Evolutionary conservation across 2,329 filamentous ascomycete genomes (phyloP), one percentile per base, ranked within the genome.

Genomic region (Xylariales sp.): DNA sequence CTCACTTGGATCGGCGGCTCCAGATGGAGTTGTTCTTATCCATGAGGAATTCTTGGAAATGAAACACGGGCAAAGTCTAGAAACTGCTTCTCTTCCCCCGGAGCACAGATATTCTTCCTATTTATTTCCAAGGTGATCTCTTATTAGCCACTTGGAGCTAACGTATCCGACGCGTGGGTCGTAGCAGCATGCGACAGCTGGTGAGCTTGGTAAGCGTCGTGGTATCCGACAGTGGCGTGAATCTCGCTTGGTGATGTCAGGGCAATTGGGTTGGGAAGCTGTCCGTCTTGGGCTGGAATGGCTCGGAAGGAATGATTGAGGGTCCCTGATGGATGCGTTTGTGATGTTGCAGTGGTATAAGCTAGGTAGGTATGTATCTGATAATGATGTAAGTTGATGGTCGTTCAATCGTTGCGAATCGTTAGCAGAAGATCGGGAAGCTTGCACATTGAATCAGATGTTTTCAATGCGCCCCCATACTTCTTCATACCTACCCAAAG

Each of bases 1-100:
- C 82, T 66, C 75, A 90, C 86, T 88, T 89, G 68, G 82, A 84
- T 68, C 87, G 84, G 68, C 87, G 84, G 68, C 80, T 84, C 86
- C 87, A 91, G 73, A 80, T 58, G 45, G 57, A 55, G 49, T 57
- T 57, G 48, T 61, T 68, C 61, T 74, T 77, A 65, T 79, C 77
- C 77, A 81, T 80, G 61, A 44, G 54, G 27, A 42, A 38, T 4
- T n/a, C 10, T 29, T 19, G 12, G 14, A n/a, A n/a, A 27, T 27
- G 24, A n/a, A n/a, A 27, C 8, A n/a, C 24, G 24, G 24, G n/a
- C n/a, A 27, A n/a, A 8, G 24, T 8, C 24, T 8, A n/a, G 8
- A 27, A 27, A n/a, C n/a, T 27, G 8, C 24, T 27, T 27, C 24
- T 27, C n/a, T 27, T 27, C 24, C 24, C 24, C 24, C 24, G n/a